phyloP scores from a whole-genome alignment of 345 rosid species.

The Geranium rotundifolium region DNA sequence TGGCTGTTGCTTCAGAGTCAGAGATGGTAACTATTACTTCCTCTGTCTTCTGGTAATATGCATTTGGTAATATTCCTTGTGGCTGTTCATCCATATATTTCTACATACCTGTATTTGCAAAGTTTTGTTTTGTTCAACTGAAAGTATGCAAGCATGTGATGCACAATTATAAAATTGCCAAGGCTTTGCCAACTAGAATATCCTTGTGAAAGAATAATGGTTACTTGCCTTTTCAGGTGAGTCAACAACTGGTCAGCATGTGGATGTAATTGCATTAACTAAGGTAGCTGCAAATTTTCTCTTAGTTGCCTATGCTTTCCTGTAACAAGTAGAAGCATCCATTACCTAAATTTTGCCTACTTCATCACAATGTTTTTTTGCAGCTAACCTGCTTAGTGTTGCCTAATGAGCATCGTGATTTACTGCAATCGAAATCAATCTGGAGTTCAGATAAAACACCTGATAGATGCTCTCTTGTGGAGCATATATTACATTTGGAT shows the following conservation, averaged over 20 bases:
- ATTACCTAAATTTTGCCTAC: not conserved
- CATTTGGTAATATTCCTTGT: no score
- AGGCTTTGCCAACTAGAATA: not conserved
- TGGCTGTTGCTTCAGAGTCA: not conserved
- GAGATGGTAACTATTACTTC: not conserved
- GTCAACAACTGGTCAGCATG: slow-evolving; percentile 37
- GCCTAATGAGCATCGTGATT: slow-evolving; percentile 45
- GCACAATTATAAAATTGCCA: not conserved
- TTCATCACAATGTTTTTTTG: not conserved
- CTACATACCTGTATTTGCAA: no score
- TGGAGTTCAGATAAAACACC: slow-evolving; percentile 67
- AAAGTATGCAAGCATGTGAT: not conserved
- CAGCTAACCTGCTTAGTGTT: slow-evolving; percentile 81
- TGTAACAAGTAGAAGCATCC: not conserved
- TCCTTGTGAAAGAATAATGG: slow-evolving; percentile 1
- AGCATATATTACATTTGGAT: slow-evolving; percentile 75
- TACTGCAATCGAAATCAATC: slow-evolving; percentile 68
- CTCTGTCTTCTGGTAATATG: not conserved
- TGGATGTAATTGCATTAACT: slow-evolving; percentile 65
- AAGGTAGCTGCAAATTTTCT: slow-evolving; percentile 30
- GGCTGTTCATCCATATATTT: not conserved
- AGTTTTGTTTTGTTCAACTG: no score
- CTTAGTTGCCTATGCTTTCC: not conserved
- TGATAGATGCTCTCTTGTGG: slow-evolving; percentile 54
- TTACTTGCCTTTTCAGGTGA: slow-evolving; percentile 37